Conservation (phyloP, 441 rosid genomes). For the Erysimum cheiri region DNA sequence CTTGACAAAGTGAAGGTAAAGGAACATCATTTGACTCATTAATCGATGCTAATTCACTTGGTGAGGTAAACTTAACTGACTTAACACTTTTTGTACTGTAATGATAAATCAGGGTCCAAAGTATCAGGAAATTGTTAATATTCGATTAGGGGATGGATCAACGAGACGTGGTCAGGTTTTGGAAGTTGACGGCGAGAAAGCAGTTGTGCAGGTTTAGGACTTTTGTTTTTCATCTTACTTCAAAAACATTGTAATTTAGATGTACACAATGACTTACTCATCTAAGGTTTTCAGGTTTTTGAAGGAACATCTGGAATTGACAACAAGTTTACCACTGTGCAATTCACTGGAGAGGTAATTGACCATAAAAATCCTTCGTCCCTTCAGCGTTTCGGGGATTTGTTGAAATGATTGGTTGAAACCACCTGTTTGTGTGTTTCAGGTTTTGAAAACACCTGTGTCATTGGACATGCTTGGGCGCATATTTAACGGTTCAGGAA, state of each 20-base stretch:
- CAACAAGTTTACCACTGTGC: conserved; percentile 69
- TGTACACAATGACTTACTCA: not conserved
- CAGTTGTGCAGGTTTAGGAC: conserved; percentile 66
- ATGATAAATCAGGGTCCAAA: conserved; percentile 53
- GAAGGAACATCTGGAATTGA: conserved; percentile 78
- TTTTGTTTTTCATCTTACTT: too few species aligned
- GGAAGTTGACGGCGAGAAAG: conserved; percentile 61
- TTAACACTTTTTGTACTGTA: not conserved
- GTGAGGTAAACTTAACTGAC: not conserved
- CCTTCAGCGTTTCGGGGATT: not conserved
- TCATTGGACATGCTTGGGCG: conserved; percentile 99
- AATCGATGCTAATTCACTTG: not conserved
- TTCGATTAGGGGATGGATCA: conserved; percentile 61
- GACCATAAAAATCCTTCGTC: not conserved
- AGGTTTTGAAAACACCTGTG: conserved; percentile 98
- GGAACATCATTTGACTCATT: not conserved
- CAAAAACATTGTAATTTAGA: too few species aligned
- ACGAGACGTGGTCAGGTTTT: conserved; percentile 60
- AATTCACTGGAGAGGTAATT: conserved; percentile 58
- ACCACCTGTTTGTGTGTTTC: conserved; percentile 26
- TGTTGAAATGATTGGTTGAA: not conserved
- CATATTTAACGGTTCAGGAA: conserved; percentile 98
- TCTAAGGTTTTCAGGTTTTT: conserved; percentile 52
- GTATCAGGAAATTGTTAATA: conserved; percentile 65
- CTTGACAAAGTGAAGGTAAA: conserved; percentile 63